phyloP scores from a whole-genome alignment of 1,139 yeast genomes.

The Ogataea hybrid region DNA sequence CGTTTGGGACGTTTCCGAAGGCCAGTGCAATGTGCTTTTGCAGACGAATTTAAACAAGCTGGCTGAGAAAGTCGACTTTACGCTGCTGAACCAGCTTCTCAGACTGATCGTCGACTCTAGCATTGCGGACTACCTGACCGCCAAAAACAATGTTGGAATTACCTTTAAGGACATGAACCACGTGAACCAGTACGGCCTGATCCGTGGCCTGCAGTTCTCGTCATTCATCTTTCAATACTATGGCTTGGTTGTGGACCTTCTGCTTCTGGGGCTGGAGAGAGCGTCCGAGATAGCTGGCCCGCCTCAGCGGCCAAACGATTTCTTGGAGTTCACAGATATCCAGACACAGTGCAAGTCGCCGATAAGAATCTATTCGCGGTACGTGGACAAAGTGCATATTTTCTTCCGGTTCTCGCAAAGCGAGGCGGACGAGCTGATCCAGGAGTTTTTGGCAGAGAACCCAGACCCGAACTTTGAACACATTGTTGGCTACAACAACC shows the following conservation, averaged over 20 bases:
- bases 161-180: slow-evolving; percentile 95
- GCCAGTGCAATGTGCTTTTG: slow-evolving; percentile 80
- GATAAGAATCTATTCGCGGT: slow-evolving; percentile 76
- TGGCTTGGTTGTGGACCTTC: slow-evolving; percentile 79
- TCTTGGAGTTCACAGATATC: slow-evolving; percentile 63
- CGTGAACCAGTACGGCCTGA: slow-evolving; percentile 81
- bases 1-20: slow-evolving; percentile 76
- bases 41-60: slow-evolving; percentile 70
- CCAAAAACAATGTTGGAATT: slow-evolving; percentile 80
- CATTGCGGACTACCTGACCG: slow-evolving; percentile 91
- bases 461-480: slow-evolving; percentile 92
- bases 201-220: slow-evolving; percentile 87
- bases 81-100: slow-evolving; percentile 76
- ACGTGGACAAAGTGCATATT: slow-evolving; percentile 78
- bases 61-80: slow-evolving; percentile 84
- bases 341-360: slow-evolving; percentile 67
- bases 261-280: slow-evolving; percentile 80
- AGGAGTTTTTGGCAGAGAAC: slow-evolving; percentile 74
- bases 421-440: slow-evolving; percentile 73
- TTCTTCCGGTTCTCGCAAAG: slow-evolving; percentile 71
- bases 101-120: slow-evolving; percentile 84
- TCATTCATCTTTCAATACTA: slow-evolving; percentile 89
- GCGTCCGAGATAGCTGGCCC: slow-evolving; percentile 89
- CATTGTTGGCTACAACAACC: slow-evolving; percentile 84
- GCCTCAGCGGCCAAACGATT: slow-evolving; percentile 67